Evolutionary conservation across 2,329 filamentous ascomycete genomes (phyloP), one percentile per base, ranked within the genome.

Genomic region (Chalaropsis ovoidea): DNA sequence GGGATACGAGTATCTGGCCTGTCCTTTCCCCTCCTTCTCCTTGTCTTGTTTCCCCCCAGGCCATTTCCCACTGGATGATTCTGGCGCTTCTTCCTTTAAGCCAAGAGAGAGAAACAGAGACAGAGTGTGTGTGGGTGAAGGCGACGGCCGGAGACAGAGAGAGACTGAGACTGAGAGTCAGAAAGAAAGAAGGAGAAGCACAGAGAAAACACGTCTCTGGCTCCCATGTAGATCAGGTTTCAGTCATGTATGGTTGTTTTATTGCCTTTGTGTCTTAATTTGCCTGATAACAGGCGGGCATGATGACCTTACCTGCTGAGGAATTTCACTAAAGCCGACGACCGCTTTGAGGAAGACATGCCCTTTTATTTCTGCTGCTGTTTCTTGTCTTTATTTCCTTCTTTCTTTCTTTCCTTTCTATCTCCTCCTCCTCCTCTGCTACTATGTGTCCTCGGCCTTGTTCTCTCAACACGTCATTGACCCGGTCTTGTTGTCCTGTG

Each of bases 41-140:
- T 31, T 31, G 19, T 35, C 4, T 56, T 35, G 17, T 35, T 56
- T 17, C 13, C 27, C n/a, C 22, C 3, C 52, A 8, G 22, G 24
- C 22, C 22, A n/a, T 35, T 56, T 35, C 17, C 17, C 24, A 56
- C 3, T 13, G 24, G 22, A n/a, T 39, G 61, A 45, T 62, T 47
- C 61, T 19, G 42, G 61, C 61, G 61, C 61, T 49, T 62, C 61
- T 62, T 62, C 42, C 42, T 62, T 47, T 19, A 17, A 24, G 22
- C 2, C 60, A 3, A 31, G 31, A 31, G 10, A 24, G 24, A 19
- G 47, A 22, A 15, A 2, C 19, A 11, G 24, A 47, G 43, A 5
- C 15, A 31, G 11, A 17, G 22, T 22, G 39, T 22, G 39, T 8
- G 41, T 45, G 41, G 39, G 8, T 24, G 19, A 52, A 31, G 17